A percentile compares a stretch with the other conserved stretches of the same genome.
phyloP scores from a whole-genome alignment of 2,329 filamentous ascomycete genomes.

The Lachnellula cervina region DNA sequence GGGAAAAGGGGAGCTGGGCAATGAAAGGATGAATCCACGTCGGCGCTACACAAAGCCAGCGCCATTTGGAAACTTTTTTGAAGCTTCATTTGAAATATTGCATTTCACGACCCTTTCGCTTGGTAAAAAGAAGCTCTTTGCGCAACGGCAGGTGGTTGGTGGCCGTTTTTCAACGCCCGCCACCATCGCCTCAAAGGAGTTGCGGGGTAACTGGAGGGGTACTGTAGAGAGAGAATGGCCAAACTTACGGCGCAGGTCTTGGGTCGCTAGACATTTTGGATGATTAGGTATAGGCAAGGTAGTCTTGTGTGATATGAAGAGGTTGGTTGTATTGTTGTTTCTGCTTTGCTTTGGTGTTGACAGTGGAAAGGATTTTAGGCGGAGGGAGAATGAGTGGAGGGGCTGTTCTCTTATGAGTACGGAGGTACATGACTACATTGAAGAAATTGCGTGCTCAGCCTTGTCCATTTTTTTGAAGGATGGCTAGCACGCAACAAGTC shows the following conservation, averaged over 20 bases:
- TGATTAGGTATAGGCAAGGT: background rate
- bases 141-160: background rate
- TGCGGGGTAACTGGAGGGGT: background rate
- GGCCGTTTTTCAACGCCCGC: background rate
- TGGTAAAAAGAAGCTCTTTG: background rate
- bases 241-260: constrained; percentile 18
- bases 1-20: background rate
- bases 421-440: too few relatives aligned
- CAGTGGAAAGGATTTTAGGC: background rate
- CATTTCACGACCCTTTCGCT: background rate
- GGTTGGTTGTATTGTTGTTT: background rate
- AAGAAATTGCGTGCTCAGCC: too few relatives aligned
- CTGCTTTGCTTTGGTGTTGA: background rate
- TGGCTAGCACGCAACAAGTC: too few relatives aligned
- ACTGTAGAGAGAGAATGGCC: background rate
- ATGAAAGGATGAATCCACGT: background rate
- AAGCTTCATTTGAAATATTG: background rate
- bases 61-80: too few relatives aligned
- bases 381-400: too few relatives aligned
- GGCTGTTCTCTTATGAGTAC: too few relatives aligned
- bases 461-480: too few relatives aligned
- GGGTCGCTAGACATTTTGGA: constrained; percentile 12
- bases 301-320: background rate
- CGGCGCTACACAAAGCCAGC: too few relatives aligned
- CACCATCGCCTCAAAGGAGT: background rate